Base-by-base conservation (phyloP, 805 yeast species). In the Wickerhamomyces pijperi region DNA sequence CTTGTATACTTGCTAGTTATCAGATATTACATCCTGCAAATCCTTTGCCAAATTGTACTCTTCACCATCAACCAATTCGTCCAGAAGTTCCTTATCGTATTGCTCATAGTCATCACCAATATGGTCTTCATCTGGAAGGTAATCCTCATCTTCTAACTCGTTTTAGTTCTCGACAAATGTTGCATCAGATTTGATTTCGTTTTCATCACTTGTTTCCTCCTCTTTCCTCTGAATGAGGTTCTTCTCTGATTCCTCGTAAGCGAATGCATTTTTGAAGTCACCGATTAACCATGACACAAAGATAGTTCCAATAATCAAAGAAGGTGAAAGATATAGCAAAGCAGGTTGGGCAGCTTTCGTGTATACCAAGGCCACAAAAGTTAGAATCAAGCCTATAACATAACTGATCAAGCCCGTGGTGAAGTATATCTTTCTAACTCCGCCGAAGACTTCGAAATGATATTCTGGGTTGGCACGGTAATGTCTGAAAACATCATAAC, bases 311-410 rank as follows among this genome's bases (percentile, higher is more conserved):
- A 61, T 8, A 0, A 64, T 28, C 21, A 70, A 35, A 4, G 60
- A 48, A 4, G 87, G 87, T 4, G 76, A 76, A 19, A 80, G 54
- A 50, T 78, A 80, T 16, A 81, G 51, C 44, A 81, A 58, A 1
- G 86, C 86, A 1, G 87, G 87, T 55, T 79, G 87, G 1, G 77
- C 84, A 11, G 49, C 53, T 2, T 65, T 48, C 43, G 49, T 70
- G 3, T 49, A 37, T 25, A 60, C 57, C 37, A 70, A 53, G 3
- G 65, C 70, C 2, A 43, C 46, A 36, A 68, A 55, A 1, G 85
- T 72, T 0, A 50, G 36, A 0, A 54, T 18, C 32, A 80, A 50
- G 0, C 76, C 79, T n/a, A 63, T 5, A 0, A 58, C 39, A 51
- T 80, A 80, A 11, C 74, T 66, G 2, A 63, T 29, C n/a, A 78